Evolutionary conservation across 257 asterid genomes (phyloP).

Genomic region (Jacaranda mimosifolia): DNA sequence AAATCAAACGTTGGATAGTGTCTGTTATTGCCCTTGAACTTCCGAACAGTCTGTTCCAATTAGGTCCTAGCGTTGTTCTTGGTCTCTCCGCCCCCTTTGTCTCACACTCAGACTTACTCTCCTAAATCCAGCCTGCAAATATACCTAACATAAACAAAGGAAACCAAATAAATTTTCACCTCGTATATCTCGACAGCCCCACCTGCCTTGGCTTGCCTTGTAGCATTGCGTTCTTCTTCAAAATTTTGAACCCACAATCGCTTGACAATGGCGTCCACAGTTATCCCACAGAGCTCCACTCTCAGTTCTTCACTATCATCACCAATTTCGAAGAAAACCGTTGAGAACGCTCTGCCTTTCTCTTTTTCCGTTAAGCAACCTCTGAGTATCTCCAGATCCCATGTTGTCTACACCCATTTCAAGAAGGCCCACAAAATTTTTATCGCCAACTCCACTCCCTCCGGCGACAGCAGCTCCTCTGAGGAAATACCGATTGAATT

Average conservation of each 20-base stretch:
- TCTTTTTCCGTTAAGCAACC: slow-evolving; percentile 49
- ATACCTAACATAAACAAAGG: background rate
- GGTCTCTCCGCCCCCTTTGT: slow-evolving; percentile 24
- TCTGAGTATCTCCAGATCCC: slow-evolving; percentile 50
- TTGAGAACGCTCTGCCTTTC: slow-evolving; percentile 38
- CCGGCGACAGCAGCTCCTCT: slow-evolving; percentile 45
- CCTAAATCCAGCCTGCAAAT: background rate
- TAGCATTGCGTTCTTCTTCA: background rate
- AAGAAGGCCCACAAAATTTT: slow-evolving; percentile 44
- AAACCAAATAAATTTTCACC: slow-evolving; percentile 24
- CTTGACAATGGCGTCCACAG: slow-evolving; percentile 64
- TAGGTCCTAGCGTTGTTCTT: background rate
- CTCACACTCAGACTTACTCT: slow-evolving; percentile 7
- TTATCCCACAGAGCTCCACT: slow-evolving; percentile 60
- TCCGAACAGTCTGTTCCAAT: too few relatives aligned
- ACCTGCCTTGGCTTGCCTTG: background rate
- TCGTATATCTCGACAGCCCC: slow-evolving; percentile 42
- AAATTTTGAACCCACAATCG: background rate
- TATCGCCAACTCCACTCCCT: slow-evolving; percentile 45
- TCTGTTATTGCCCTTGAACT: too few relatives aligned
- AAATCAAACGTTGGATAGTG: too few relatives aligned
- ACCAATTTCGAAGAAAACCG: slow-evolving; percentile 37
- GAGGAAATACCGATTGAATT: slow-evolving; percentile 74
- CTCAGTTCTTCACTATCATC: slow-evolving; percentile 43
- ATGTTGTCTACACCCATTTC: slow-evolving; percentile 41